Conservation (phyloP, 305 asterid species). For the Solanum chacoense region DNA sequence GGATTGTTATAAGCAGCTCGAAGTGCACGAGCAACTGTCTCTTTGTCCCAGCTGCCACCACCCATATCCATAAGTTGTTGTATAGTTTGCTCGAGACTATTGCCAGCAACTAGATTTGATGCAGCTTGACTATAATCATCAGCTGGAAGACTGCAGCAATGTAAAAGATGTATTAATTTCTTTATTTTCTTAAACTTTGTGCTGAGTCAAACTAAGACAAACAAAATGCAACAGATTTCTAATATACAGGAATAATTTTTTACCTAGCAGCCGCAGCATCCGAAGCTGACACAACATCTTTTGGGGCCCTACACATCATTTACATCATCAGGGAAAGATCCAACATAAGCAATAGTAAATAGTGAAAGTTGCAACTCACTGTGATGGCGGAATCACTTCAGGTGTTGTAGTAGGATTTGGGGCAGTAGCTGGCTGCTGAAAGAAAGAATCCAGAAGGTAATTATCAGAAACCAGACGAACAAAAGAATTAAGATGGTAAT, state of each 20-base stretch:
- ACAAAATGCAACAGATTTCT: constrained; percentile 3
- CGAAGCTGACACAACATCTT: constrained; percentile 31
- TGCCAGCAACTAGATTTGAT: constrained; percentile 45
- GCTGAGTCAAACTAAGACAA: not conserved
- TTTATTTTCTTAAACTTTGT: not conserved
- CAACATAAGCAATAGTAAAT: not conserved
- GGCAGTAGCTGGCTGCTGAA: constrained; percentile 41
- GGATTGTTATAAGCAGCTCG: constrained; percentile 93
- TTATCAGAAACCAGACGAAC: not conserved
- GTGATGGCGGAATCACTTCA: constrained; percentile 34
- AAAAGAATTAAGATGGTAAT: not conserved
- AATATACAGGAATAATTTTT: not conserved
- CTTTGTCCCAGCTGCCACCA: constrained; percentile 89
- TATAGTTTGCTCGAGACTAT: constrained; percentile 56
- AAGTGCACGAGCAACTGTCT: constrained; percentile 70
- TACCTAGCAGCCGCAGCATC: constrained; percentile 34
- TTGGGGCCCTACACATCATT: constrained; percentile 34
- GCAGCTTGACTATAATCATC: constrained; percentile 42
- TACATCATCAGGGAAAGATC: constrained; percentile 2
- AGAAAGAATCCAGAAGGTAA: constrained; percentile 1
- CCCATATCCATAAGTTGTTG: constrained; percentile 89
- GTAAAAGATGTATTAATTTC: not conserved
- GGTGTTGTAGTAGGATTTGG: constrained; percentile 34
- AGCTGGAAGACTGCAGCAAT: constrained; percentile 31
- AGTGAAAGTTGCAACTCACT: constrained; percentile 31